Conservation (phyloP, 2,329 filamentous ascomycete species). For the Fusarium nanum region DNA sequence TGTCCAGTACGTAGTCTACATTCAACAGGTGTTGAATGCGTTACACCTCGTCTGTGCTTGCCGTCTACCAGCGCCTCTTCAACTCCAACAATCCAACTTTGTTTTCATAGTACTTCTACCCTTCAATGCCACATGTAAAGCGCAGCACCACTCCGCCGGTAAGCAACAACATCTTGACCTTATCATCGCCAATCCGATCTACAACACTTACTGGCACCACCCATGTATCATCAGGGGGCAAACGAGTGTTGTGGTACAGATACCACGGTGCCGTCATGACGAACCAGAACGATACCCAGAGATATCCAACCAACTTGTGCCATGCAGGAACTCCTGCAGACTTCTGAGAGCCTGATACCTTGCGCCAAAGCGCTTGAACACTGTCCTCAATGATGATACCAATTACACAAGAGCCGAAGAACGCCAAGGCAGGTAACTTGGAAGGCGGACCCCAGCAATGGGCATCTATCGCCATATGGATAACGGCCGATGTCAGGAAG, state of each 20-base stretch:
- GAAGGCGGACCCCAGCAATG: background rate
- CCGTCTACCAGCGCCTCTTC: no score
- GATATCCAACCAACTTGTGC: background rate
- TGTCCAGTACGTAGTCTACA: no score
- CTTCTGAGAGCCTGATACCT: background rate
- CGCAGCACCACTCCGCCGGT: background rate
- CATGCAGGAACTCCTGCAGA: background rate
- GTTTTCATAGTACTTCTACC: accelerated
- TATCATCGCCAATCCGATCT: background rate
- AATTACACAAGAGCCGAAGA: background rate
- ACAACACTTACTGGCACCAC: background rate
- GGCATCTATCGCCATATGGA: background rate
- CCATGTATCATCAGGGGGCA: background rate
- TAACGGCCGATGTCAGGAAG: background rate
- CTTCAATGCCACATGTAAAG: background rate
- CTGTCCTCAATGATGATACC: background rate
- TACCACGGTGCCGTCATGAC: background rate
- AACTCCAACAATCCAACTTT: background rate
- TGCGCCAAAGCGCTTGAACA: background rate
- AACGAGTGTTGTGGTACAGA: background rate
- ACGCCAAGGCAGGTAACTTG: background rate
- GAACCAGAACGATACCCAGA: background rate
- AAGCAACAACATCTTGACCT: background rate
- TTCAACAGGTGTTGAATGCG: no score
- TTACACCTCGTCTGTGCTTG: background rate